Percentiles rank a stretch among this genome's conserved stretches.
These are phyloP conservation scores for Selenicereus undatus DNA, from an alignment of 148 eudicot genomes.

Conservation along the genomic window DNA sequence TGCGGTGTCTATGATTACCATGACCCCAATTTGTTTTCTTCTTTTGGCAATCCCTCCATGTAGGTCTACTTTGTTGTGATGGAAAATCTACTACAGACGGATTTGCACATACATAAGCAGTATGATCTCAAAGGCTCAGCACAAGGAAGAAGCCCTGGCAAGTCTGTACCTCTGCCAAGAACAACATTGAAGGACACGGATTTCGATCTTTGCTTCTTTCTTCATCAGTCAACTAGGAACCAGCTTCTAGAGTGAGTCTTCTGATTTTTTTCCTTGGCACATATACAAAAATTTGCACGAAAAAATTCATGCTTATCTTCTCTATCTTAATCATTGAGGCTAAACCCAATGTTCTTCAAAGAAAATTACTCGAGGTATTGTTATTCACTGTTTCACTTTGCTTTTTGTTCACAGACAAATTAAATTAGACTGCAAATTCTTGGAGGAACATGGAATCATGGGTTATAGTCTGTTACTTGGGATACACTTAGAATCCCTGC, in stretches of 20 bases:
- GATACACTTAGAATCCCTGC: slow-evolving; percentile 25
- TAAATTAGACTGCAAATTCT: slow-evolving; percentile 35
- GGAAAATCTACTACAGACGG: slow-evolving; percentile 37
- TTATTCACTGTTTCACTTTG: not conserved
- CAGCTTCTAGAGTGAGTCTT: slow-evolving; percentile 37
- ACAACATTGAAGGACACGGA: slow-evolving; percentile 36
- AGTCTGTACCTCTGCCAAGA: slow-evolving; percentile 16
- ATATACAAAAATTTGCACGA: not conserved
- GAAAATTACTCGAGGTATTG: too few species aligned
- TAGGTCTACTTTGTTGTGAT: slow-evolving; percentile 47
- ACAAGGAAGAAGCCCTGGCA: slow-evolving; percentile 39
- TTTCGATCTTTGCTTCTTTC: slow-evolving; percentile 39
- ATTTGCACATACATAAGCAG: slow-evolving; percentile 31
- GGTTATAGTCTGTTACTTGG: slow-evolving; percentile 45
- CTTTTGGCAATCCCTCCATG: not conserved
- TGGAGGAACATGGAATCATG: slow-evolving; percentile 39
- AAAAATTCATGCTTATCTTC: not conserved
- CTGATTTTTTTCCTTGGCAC: too few species aligned
- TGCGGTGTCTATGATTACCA: not conserved
- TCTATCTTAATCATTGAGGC: not conserved
- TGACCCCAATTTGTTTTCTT: not conserved
- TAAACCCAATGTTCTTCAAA: not conserved
- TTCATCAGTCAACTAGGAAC: slow-evolving; percentile 20
- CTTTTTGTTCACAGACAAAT: slow-evolving; percentile 34
- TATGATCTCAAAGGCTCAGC: slow-evolving; percentile 49